Evolutionary conservation across 371 early-diverging fungal species (phyloP), one percentile per base, ranked within the genome.

Genomic region (Coemansia sp.): DNA sequence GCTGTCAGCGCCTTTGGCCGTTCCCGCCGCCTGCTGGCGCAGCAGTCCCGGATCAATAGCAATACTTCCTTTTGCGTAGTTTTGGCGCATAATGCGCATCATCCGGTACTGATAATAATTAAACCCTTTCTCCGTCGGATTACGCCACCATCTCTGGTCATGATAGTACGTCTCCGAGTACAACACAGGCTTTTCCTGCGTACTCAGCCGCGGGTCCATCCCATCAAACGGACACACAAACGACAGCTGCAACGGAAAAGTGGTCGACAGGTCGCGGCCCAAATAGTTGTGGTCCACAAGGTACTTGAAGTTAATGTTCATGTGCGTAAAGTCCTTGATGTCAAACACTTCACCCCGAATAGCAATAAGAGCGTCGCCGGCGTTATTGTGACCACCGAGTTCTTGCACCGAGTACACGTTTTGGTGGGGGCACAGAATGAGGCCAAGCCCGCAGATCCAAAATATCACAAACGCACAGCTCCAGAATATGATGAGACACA

Each of bases 401-500:
- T 89, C 89, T 40, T 78, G 70, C 13, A 68, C 66, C 0, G 89
- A 87, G 52, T 84, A 89, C 2, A 92, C 88, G 56, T 91, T 83
- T 59, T 89, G 87, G 50, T 85, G 84, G 2, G 95, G 95, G 78
- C 99, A 98, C n/a, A 98, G 82, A 47, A 94, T 67, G 58, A 88
- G 83, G 22, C 96, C 92, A 37, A 95, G 84, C 51, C 90, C 90
- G 22, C 92, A 87, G 72, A 98, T 90, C 79, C 92, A 94, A 83
- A 96, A 94, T 45, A 97, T 84, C 54, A 95, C 86, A 71, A 89
- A 79, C 2, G 82, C 85, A 58, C 91, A 93, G 81, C 92, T 75
- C 61, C 92, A 81, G 27, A 90, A 80, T 60, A 98, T 95, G 57
- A 97, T 66, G 71, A 92, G 69, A 77, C 95, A 95, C 6, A 98